Conservation (phyloP, 495 filamentous ascomycete species). For the Aspergillus ostianus region DNA sequence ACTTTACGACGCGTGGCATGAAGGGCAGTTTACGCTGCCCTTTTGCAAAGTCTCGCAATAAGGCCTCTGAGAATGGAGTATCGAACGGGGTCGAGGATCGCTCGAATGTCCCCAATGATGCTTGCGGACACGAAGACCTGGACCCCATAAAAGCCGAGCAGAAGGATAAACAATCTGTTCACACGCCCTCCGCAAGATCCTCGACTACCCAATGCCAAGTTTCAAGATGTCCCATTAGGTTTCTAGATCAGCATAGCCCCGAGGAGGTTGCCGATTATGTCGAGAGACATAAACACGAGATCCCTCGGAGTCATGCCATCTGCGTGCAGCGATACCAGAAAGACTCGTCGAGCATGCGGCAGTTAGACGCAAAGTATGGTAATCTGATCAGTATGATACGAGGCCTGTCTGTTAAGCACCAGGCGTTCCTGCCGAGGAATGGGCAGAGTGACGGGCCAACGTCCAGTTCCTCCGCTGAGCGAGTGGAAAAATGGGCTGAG, state of each 20-base stretch:
- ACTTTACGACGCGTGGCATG: slow-evolving; percentile 47
- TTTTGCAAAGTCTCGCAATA: slow-evolving; percentile 39
- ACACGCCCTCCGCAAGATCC: slow-evolving; percentile 41
- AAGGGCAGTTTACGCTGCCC: slow-evolving; percentile 46
- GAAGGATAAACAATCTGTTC: slow-evolving; percentile 37
- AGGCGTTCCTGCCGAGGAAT: slow-evolving; percentile 69
- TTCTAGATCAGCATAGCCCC: slow-evolving; percentile 81
- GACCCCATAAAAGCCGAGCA: slow-evolving; percentile 48
- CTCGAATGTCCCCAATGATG: slow-evolving; percentile 29
- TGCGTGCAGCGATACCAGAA: slow-evolving; percentile 84
- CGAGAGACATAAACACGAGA: slow-evolving; percentile 87
- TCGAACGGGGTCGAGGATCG: slow-evolving; percentile 25
- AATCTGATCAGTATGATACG: slow-evolving; percentile 87
- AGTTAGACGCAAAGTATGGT: slow-evolving; percentile 89
- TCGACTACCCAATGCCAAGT: slow-evolving; percentile 72
- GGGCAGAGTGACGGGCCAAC: slow-evolving; percentile 39
- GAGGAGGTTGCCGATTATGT: slow-evolving; percentile 89
- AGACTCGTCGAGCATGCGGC: slow-evolving; percentile 75
- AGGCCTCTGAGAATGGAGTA: slow-evolving; percentile 28
- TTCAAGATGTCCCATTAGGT: slow-evolving; percentile 83
- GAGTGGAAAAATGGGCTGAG: slow-evolving; percentile 80
- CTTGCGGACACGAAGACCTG: slow-evolving; percentile 38
- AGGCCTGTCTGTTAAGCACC: slow-evolving; percentile 78
- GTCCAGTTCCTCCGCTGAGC: slow-evolving; percentile 49
- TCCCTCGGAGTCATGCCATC: slow-evolving; percentile 85